These are phyloP conservation scores for Mycocentrospora acerina DNA, from an alignment of 2,329 filamentous ascomycete species.

Conservation along the genomic window DNA sequence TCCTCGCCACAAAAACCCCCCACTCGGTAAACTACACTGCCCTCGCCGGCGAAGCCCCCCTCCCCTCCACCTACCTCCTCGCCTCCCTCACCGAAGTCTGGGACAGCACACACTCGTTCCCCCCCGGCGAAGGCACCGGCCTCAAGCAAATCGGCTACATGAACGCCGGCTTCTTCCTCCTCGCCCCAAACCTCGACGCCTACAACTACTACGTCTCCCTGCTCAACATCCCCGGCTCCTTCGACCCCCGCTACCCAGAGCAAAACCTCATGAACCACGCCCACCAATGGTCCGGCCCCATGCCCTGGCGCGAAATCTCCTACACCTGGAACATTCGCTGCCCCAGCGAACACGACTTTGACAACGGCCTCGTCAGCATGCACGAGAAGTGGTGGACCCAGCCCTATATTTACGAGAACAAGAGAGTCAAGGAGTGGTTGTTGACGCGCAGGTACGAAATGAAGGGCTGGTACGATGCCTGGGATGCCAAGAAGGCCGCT, in stretches of 20 bases:
- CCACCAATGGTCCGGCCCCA: constrained; percentile 39
- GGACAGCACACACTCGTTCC: constrained; percentile 35
- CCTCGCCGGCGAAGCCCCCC: constrained; percentile 21
- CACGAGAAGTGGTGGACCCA: constrained; percentile 46
- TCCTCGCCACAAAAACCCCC: constrained; percentile 12
- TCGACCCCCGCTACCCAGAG: constrained; percentile 37
- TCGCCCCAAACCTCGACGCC: constrained; percentile 29
- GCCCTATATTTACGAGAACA: constrained; percentile 23
- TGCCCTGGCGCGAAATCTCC: constrained; percentile 44
- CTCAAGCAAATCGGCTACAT: constrained; percentile 34
- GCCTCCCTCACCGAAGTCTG: constrained; percentile 36
- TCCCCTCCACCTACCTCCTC: constrained; percentile 38
- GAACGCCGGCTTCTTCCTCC: constrained; percentile 44
- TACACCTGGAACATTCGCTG: constrained; percentile 44
- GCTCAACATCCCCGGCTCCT: constrained; percentile 30
- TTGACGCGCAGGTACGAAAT: constrained; percentile 40
- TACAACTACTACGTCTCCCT: constrained; percentile 37
- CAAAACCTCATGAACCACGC: constrained; percentile 43
- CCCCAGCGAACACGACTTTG: constrained; percentile 38
- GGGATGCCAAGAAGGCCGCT: no score
- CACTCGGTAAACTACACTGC: constrained; percentile 5
- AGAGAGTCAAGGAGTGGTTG: constrained; percentile 37
- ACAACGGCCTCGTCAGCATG: constrained; percentile 38
- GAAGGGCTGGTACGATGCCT: constrained; percentile 42
- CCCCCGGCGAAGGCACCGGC: constrained; percentile 31